Conservation (phyloP, 257 asterid genomes). For the Marsdenia floribunda region DNA sequence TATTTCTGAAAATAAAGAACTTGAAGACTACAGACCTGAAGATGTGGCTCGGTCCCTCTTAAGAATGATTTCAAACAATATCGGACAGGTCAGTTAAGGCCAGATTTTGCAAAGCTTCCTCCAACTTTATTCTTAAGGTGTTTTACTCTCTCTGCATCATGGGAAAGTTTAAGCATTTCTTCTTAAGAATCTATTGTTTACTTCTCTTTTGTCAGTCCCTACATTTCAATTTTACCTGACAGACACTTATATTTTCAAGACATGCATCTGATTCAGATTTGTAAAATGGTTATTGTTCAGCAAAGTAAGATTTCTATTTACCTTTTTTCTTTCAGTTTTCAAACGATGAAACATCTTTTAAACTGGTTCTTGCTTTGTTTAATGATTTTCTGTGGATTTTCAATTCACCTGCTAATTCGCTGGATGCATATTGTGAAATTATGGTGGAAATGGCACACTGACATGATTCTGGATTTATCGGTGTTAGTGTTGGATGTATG, state of each 20-base stretch:
- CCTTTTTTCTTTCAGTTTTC: slow-evolving; percentile 7
- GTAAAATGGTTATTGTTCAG: not conserved
- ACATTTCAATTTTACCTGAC: not conserved
- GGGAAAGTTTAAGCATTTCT: not conserved
- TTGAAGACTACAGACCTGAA: slow-evolving; percentile 68
- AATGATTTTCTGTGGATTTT: not conserved
- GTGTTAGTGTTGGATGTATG: not conserved
- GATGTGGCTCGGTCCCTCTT: slow-evolving; percentile 81
- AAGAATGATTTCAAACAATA: slow-evolving; percentile 90
- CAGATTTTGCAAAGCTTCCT: not conserved
- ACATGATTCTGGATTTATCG: not conserved
- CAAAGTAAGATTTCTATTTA: not conserved
- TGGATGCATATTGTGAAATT: not conserved
- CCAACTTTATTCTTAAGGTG: not conserved
- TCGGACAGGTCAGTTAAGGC: slow-evolving; percentile 66
- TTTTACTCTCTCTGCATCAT: not conserved
- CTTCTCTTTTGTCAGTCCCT: not conserved
- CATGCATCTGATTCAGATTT: not conserved
- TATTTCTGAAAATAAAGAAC: slow-evolving; percentile 63
- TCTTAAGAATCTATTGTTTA: not conserved
- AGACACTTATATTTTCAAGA: not conserved
- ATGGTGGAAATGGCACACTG: not conserved
- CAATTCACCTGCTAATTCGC: not conserved
- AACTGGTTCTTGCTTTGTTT: not conserved
- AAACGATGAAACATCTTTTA: not conserved